Percentiles rank a stretch among this genome's conserved stretches.
These are phyloP conservation scores for Pluteus cervinus DNA, from an alignment of 768 basidiomycete genomes.

Conservation along the genomic window DNA sequence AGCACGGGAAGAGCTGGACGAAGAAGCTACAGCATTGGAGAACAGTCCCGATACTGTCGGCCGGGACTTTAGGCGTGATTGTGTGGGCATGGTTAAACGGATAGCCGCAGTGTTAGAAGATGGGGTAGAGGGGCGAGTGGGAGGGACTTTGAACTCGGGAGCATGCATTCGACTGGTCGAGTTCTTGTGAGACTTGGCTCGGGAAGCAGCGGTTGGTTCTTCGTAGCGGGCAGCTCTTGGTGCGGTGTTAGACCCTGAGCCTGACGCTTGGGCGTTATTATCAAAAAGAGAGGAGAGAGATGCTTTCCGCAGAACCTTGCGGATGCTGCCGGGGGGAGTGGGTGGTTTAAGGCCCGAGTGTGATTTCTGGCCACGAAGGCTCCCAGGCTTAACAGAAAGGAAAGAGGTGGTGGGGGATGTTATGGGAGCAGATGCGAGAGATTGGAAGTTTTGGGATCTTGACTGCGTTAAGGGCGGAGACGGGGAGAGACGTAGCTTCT, in stretches of 20 bases:
- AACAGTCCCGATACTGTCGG: conserved; percentile 77
- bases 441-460: conserved; percentile 58
- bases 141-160: conserved; percentile 70
- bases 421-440: conserved; percentile 43
- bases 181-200: conserved; percentile 64
- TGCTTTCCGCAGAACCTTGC: conserved; percentile 68
- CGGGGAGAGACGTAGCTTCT: conserved; percentile 61
- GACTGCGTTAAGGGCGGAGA: conserved; percentile 56
- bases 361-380: conserved; percentile 79
- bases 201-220: conserved; percentile 75
- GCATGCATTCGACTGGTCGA: conserved; percentile 61
- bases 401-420: conserved; percentile 42
- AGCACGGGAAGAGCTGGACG: conserved; percentile 36
- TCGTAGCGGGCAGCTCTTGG: conserved; percentile 62
- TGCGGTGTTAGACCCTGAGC: conserved; percentile 27
- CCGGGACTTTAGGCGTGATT: conserved; percentile 66
- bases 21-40: too few species aligned
- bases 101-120: conserved; percentile 72
- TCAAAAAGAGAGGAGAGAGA: conserved; percentile 75
- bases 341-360: conserved; percentile 77
- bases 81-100: conserved; percentile 84
- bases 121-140: conserved; percentile 74
- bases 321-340: conserved; percentile 57
- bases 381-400: conserved; percentile 63
- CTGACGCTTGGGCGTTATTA: conserved; percentile 33